These are phyloP conservation scores for Alternaria arbusti DNA, from an alignment of 2,329 filamentous ascomycete species.

Conservation along the genomic window DNA sequence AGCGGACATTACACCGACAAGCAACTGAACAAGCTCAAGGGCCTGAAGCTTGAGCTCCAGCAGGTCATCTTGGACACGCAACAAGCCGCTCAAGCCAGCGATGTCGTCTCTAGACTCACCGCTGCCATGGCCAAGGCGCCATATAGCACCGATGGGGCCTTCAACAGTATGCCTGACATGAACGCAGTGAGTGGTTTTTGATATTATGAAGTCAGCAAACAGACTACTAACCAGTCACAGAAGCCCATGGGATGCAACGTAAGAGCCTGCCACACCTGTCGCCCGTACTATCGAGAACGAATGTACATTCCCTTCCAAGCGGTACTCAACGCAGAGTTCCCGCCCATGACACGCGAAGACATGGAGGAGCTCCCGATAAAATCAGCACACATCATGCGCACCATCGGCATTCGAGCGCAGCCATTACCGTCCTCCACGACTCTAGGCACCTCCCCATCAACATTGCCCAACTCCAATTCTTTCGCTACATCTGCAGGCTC, in stretches of 20 bases:
- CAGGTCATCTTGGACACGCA: slow-evolving; percentile 32
- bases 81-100: slow-evolving; percentile 26
- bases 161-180: slow-evolving; percentile 14
- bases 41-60: slow-evolving; percentile 40
- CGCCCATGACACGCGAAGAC: slow-evolving; percentile 43
- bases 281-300: slow-evolving; percentile 57
- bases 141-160: slow-evolving; percentile 29
- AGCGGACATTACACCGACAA: slow-evolving; percentile 40
- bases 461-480: slow-evolving; percentile 12
- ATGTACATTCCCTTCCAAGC: slow-evolving; percentile 54
- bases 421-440: neutral
- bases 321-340: slow-evolving; percentile 47
- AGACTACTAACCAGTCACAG: slow-evolving; percentile 9
- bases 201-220: neutral
- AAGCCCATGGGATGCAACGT: slow-evolving; percentile 46
- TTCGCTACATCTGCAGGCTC: slow-evolving; percentile 16
- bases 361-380: slow-evolving; percentile 42
- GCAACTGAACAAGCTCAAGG: slow-evolving; percentile 41
- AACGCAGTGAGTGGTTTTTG: slow-evolving; percentile 18
- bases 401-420: slow-evolving; percentile 32
- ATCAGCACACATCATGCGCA: slow-evolving; percentile 44
- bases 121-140: slow-evolving; percentile 13
- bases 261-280: slow-evolving; percentile 58
- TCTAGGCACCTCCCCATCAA: slow-evolving; percentile 8
- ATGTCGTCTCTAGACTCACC: slow-evolving; percentile 21